These are phyloP conservation scores for Hypoxylon subgilvum DNA, from an alignment of 495 filamentous ascomycete genomes.

Conservation along the genomic window DNA sequence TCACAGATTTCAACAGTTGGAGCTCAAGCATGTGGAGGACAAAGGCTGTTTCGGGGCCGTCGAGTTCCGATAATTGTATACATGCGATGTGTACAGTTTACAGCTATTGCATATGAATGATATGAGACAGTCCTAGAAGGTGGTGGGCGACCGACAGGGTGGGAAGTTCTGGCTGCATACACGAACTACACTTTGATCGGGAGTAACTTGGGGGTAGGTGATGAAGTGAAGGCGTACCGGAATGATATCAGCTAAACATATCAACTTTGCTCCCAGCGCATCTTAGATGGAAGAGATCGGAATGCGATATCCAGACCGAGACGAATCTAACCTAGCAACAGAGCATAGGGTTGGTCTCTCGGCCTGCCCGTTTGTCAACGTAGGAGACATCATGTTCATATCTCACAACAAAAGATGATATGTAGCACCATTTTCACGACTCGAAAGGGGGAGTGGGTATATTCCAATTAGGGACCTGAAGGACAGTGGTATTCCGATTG, in stretches of 20 bases:
- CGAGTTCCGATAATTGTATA: slow-evolving; percentile 79
- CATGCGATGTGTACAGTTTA: background rate
- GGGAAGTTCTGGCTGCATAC: background rate
- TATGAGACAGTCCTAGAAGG: slow-evolving; percentile 9
- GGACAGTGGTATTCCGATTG: slow-evolving; percentile 31
- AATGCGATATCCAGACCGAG: slow-evolving; percentile 4
- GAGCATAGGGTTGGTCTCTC: slow-evolving; percentile 3
- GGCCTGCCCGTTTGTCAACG: background rate
- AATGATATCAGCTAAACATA: slow-evolving; percentile 4
- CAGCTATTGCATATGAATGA: slow-evolving; percentile 2
- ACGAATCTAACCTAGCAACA: background rate
- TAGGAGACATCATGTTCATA: slow-evolving; percentile 18
- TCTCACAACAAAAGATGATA: slow-evolving; percentile 15
- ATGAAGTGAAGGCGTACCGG: background rate
- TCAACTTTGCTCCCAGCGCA: no score
- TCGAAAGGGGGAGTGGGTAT: slow-evolving; percentile 38
- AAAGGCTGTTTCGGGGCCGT: slow-evolving; percentile 83
- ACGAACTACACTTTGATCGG: slow-evolving; percentile 4
- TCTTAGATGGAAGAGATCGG: background rate
- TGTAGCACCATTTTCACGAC: slow-evolving; percentile 31
- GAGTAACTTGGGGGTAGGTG: slow-evolving; percentile 17
- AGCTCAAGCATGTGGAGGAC: slow-evolving; percentile 85
- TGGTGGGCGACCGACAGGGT: slow-evolving; percentile 8
- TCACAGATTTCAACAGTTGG: slow-evolving; percentile 84
- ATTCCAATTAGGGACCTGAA: slow-evolving; percentile 25